Conservation (phyloP, 2,329 filamentous ascomycete genomes). For the Chrysoporthe austroafricana region DNA sequence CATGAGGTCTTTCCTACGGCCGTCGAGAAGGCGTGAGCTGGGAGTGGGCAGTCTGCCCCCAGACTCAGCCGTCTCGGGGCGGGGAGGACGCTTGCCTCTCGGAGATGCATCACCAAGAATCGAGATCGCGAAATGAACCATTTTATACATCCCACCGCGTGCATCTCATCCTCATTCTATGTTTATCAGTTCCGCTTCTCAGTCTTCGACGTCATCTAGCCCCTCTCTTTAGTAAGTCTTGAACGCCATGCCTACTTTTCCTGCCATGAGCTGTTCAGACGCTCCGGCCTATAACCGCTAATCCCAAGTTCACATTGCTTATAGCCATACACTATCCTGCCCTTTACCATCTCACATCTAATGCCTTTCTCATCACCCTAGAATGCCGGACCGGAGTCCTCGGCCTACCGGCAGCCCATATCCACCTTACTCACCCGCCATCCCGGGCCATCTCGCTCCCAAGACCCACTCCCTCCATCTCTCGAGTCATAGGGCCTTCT, state of each 20-base stretch:
- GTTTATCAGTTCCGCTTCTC: background rate
- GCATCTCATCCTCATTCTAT: background rate
- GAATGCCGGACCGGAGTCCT: background rate
- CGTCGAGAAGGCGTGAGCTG: background rate
- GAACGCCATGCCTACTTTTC: no score
- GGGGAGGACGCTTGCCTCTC: background rate
- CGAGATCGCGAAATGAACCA: background rate
- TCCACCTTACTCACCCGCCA: background rate
- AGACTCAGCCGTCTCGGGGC: background rate
- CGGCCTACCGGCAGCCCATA: background rate
- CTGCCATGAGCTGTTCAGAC: no score
- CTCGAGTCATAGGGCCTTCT: background rate
- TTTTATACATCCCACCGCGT: background rate
- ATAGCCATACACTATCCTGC: no score
- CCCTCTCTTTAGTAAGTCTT: no score
- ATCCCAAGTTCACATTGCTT: no score
- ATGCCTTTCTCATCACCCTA: no score
- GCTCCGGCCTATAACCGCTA: no score
- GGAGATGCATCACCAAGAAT: background rate
- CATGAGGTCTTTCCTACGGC: conserved; percentile 40
- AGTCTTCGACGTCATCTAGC: background rate
- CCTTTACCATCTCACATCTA: no score
- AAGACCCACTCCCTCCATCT: background rate
- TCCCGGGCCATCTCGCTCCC: background rate
- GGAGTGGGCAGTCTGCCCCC: background rate